phyloP scores from a whole-genome alignment of 2,329 filamentous ascomycete species.

The Trichothecium sympodiale region DNA sequence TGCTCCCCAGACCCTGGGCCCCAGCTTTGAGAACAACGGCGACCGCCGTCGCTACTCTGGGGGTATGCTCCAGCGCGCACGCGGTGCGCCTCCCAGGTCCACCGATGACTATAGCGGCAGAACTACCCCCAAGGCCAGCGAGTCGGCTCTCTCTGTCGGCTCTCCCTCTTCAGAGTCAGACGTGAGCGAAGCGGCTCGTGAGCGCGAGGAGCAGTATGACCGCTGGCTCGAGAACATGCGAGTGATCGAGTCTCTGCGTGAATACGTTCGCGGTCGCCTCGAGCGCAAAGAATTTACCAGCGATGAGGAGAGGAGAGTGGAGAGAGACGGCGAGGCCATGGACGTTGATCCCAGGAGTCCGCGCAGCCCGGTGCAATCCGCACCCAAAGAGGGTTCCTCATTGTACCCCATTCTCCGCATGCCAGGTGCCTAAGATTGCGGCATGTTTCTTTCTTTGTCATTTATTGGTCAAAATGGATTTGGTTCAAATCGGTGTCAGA shows the following conservation, averaged over 20 bases:
- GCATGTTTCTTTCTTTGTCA: too few species aligned
- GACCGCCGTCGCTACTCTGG: constrained; percentile 56
- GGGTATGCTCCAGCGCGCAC: constrained; percentile 53
- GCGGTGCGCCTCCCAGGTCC: constrained; percentile 28
- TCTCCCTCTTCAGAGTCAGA: constrained; percentile 48
- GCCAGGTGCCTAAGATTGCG: constrained; percentile 16
- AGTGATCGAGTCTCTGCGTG: constrained; percentile 49
- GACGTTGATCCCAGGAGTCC: constrained; percentile 24
- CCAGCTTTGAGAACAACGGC: constrained; percentile 51
- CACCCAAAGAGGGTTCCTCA: constrained; percentile 19
- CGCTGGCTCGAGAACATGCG: constrained; percentile 57
- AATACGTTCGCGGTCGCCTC: constrained; percentile 46
- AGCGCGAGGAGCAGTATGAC: constrained; percentile 52
- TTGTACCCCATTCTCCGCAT: constrained; percentile 30
- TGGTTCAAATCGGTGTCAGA: too few species aligned
- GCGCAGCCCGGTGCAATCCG: constrained; percentile 11
- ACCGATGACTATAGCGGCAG: constrained; percentile 24
- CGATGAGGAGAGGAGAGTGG: constrained; percentile 11
- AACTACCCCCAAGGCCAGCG: constrained; percentile 31
- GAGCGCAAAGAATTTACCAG: constrained; percentile 42
- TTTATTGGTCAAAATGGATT: too few species aligned
- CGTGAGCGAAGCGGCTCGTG: constrained; percentile 35
- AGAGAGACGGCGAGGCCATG: constrained; percentile 20
- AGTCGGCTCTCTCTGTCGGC: constrained; percentile 32
- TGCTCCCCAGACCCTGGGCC: constrained; percentile 61